Conservation (phyloP, 352 stramenopile genomes). For the Stramenopiles sp. region DNA sequence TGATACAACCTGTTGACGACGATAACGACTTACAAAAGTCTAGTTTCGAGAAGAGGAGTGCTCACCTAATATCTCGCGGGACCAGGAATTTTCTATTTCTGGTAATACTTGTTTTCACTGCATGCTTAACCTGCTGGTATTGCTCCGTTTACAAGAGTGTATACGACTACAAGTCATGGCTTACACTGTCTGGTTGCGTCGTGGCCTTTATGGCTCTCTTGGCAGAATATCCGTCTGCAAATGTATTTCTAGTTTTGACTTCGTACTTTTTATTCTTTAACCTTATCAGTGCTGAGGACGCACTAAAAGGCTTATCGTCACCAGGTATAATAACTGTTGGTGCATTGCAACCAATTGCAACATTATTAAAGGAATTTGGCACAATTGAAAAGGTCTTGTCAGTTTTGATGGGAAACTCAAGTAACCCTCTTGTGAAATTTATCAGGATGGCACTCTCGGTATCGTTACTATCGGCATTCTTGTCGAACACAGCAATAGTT, state of each 20-base stretch:
- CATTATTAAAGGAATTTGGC: neutral
- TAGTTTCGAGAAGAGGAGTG: too few species aligned
- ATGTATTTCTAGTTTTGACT: neutral
- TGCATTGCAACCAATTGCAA: neutral
- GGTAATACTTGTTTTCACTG: too few species aligned
- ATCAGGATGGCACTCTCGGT: neutral
- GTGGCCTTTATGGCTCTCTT: neutral
- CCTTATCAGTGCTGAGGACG: neutral
- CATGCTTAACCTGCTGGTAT: too few species aligned
- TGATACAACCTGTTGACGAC: too few species aligned
- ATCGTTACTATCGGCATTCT: neutral
- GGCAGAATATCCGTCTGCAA: neutral
- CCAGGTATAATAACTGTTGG: neutral
- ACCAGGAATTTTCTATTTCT: too few species aligned
- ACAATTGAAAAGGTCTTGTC: neutral
- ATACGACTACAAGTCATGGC: neutral
- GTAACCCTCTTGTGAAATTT: neutral
- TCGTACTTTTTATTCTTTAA: neutral
- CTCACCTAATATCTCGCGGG: too few species aligned
- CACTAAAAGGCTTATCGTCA: neutral
- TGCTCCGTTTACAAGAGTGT: neutral
- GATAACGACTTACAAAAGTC: too few species aligned
- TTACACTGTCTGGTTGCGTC: neutral
- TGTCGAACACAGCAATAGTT: constrained; percentile 4
- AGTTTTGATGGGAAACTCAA: neutral